Evolutionary conservation across 75 land plant species (phyloP).

Genomic region (Picea sitchensis): DNA sequence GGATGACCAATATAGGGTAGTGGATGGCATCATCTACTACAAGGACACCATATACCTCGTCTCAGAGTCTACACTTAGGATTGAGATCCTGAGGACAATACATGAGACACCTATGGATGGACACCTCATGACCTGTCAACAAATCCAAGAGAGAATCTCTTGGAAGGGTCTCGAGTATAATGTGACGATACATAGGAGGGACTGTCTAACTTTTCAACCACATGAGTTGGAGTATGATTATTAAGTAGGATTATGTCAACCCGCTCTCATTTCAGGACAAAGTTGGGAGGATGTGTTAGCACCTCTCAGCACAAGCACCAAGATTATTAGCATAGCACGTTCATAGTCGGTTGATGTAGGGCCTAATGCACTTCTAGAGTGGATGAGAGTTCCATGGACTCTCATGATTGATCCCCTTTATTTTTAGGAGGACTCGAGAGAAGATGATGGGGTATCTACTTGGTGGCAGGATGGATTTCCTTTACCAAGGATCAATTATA

Average conservation of each 20-base stretch:
- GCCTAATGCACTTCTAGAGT: no score
- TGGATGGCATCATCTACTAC: neutral
- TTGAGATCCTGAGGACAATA: neutral
- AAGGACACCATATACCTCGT: neutral
- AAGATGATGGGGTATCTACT: no score
- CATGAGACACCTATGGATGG: neutral
- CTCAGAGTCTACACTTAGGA: neutral
- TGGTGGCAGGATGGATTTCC: no score
- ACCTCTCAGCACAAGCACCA: neutral
- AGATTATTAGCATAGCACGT: neutral
- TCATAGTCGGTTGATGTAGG: neutral
- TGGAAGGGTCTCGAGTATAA: neutral
- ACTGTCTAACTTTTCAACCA: neutral
- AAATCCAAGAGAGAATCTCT: neutral
- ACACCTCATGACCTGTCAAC: neutral
- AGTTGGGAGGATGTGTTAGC: neutral
- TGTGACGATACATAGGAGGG: neutral
- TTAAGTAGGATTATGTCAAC: neutral
- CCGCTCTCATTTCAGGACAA: neutral
- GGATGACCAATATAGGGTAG: neutral
- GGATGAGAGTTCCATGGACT: no score
- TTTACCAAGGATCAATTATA: no score
- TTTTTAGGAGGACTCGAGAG: no score
- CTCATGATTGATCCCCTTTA: no score
- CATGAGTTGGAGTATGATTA: neutral